phyloP scores from a whole-genome alignment of 2,329 filamentous ascomycete species.

The Aspergillus pseudoviridinutans region DNA sequence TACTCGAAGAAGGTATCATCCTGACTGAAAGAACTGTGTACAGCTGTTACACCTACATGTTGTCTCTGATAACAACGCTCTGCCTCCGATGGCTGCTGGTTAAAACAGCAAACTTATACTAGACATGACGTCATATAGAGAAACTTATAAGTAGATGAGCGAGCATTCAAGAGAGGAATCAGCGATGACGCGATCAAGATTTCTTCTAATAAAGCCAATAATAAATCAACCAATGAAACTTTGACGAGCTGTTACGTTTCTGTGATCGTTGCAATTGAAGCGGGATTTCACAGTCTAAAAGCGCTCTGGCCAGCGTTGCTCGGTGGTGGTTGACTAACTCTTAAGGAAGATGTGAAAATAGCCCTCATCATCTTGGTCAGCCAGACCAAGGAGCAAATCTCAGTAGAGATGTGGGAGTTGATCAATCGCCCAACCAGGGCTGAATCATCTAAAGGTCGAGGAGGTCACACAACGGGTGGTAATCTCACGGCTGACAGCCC shows the following conservation, averaged over 20 bases:
- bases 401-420: not conserved
- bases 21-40: not conserved
- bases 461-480: not conserved
- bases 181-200: not conserved
- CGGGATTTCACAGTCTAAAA: not conserved
- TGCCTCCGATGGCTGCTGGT: not conserved
- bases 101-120: not conserved
- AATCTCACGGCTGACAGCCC: not conserved
- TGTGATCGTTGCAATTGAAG: not conserved
- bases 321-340: not conserved
- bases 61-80: not conserved
- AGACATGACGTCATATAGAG: not conserved
- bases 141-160: not conserved
- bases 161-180: not conserved
- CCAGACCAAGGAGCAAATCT: not conserved
- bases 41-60: not conserved
- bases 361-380: not conserved
- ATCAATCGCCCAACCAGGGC: not conserved
- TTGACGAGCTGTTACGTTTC: not conserved
- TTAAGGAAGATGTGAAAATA: not conserved
- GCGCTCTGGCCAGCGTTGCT: not conserved
- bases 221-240: not conserved
- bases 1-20: not conserved
- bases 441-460: not conserved
- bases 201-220: not conserved